These are phyloP conservation scores for Penicillium coprophilum DNA, from an alignment of 495 filamentous ascomycete genomes.

Conservation along the genomic window DNA sequence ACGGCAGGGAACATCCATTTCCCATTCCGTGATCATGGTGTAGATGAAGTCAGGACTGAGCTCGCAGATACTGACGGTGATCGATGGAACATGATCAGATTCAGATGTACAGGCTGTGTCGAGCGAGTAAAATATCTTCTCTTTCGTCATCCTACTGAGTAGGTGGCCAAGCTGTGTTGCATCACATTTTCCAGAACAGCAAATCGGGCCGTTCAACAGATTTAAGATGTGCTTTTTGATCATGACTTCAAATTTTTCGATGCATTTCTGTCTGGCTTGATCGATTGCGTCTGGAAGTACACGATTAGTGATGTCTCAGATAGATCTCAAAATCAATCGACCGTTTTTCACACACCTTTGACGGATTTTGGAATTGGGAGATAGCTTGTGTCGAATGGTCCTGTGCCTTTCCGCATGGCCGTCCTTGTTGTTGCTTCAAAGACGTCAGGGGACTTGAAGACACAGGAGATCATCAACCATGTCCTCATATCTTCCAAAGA, in stretches of 20 bases:
- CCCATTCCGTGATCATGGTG: too few relatives aligned
- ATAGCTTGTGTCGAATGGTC: background rate
- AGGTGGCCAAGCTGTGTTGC: background rate
- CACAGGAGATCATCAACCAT: slow-evolving; percentile 1
- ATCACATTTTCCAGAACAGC: background rate
- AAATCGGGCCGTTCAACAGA: background rate
- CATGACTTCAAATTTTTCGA: background rate
- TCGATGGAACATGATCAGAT: too few relatives aligned
- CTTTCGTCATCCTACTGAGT: background rate
- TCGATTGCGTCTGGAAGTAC: background rate
- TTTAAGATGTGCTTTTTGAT: background rate
- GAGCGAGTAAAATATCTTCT: background rate
- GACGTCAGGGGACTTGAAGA: background rate
- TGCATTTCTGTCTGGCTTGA: background rate
- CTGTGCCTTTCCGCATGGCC: background rate
- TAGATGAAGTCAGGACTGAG: too few relatives aligned
- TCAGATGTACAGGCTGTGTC: too few relatives aligned
- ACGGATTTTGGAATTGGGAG: background rate
- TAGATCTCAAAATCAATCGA: background rate
- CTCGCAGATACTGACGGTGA: too few relatives aligned
- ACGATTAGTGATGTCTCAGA: background rate
- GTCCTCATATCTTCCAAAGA: background rate
- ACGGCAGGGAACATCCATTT: too few relatives aligned
- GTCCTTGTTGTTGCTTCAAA: background rate
- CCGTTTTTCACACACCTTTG: background rate